Evolutionary conservation across 768 basidiomycete genomes (phyloP), one percentile per base, ranked within the genome.

Genomic region (Calocera viscosa): DNA sequence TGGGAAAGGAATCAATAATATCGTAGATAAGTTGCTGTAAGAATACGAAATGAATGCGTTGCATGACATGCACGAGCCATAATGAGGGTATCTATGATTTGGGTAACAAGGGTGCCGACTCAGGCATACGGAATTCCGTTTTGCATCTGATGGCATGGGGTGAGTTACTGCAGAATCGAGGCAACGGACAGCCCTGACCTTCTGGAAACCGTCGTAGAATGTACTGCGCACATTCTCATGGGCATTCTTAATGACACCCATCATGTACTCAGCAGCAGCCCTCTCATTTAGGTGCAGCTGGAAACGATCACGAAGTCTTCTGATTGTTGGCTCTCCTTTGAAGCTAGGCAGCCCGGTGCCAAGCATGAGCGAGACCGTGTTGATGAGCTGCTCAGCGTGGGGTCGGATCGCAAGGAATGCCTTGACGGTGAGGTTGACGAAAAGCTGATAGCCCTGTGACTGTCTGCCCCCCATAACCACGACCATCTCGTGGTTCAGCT

Each of bases 401-500:
- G 94, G 93, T n/a, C 96, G 86, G 68, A 96, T 88, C 1, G 95
- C 91, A 47, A 99, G 84, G 83, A 99, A 99, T 0, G 91, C 94
- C 76, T 97, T 96, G 71, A 98, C 86, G 1, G 91, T 91, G 38
- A 99, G 84, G 73, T 91, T 90, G 72, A 90, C 88, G 81, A 98
- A 99, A 40, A 93, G 82, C 66, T 89, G 87, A 76, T 95, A 99
- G 22, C 96, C 96, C 77, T 94, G 90, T 0, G 92, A 94, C 73
- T 89, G 83, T 70, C 90, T 83, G 11, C 96, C 96, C 63, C 96
- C 96, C 96, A 99, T 99, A 34, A 98, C 79, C 16, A 90, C 82
- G 19, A 98, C 90, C 96, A 99, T 99, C 76, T 99, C 96, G 75
- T 97, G 94, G 68, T 92, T 96, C 63, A 99, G 83, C 78, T 99